A percentile compares a stretch with the other conserved stretches of the same genome.
Evolutionary conservation across 208 protist genomes (phyloP).

Genomic region (Leishmania tropica): DNA sequence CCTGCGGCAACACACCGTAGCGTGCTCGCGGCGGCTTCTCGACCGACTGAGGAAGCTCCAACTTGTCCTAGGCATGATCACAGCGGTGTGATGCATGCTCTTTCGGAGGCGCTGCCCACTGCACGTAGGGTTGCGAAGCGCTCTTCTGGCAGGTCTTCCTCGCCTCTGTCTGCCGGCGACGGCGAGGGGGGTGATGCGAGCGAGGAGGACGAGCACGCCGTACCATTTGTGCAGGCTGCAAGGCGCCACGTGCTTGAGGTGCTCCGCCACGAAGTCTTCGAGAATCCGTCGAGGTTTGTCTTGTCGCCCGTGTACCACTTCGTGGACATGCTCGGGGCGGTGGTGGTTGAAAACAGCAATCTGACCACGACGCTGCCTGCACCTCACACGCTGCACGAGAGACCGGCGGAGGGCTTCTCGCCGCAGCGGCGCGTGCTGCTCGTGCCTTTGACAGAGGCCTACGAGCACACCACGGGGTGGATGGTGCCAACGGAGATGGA

Average conservation of each 20-base stretch:
- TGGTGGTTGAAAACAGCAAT: slow-evolving; percentile 56
- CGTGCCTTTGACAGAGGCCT: slow-evolving; percentile 57
- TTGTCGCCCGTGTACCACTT: slow-evolving; percentile 73
- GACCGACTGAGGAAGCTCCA: too few species aligned
- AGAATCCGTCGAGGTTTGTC: slow-evolving; percentile 50
- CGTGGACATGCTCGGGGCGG: slow-evolving; percentile 75
- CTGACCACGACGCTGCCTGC: slow-evolving; percentile 66
- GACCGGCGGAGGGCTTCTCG: slow-evolving; percentile 44
- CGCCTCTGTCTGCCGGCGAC: not conserved
- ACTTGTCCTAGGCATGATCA: too few species aligned
- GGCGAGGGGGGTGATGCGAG: not conserved
- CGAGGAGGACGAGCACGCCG: too few species aligned
- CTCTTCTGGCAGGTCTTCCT: not conserved
- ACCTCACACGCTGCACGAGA: slow-evolving; percentile 42
- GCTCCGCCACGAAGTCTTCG: slow-evolving; percentile 74
- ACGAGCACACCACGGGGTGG: slow-evolving; percentile 70
- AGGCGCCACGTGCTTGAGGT: slow-evolving; percentile 53
- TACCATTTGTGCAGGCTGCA: slow-evolving; percentile 44
- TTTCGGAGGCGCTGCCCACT: too few species aligned
- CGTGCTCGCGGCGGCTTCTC: too few species aligned
- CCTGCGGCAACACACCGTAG: too few species aligned
- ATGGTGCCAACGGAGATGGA: slow-evolving; percentile 71
- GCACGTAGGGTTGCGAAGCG: too few species aligned
- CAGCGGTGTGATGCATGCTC: too few species aligned
- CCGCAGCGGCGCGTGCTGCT: slow-evolving; percentile 65